Evolutionary conservation across 495 filamentous ascomycete genomes (phyloP), one percentile per base, ranked within the genome.

Genomic region (Mycothermus thermophilus): DNA sequence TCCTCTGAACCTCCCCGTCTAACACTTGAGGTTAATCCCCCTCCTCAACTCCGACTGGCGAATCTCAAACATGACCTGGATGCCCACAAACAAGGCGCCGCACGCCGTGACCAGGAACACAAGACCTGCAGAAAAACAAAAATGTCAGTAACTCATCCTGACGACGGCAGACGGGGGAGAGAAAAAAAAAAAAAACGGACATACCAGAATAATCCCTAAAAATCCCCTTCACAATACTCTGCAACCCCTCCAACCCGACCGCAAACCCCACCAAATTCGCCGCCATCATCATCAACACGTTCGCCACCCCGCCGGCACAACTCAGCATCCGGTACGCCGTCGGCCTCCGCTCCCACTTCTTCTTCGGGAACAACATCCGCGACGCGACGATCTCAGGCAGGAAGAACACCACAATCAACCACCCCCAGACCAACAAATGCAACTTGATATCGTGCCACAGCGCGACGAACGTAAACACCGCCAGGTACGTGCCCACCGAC

Each of bases 361-460:
- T 49, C 14, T 64, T 63, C 1, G 86, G 83, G 59, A 96, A 93
- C 2, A 83, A 20, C 26, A 72, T 60, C 0, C 65, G 58, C 6
- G 75, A 84, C 10, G 83, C 54, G n/a, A n/a, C n/a, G 30, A 87
- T 66, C 54, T 96, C 92, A 1, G 90, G 90, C 16, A 95, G 51
- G 50, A 99, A 79, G 59, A 99, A 99, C 8, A 95, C 57, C 3
- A 87, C 83, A 27, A 96, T 72, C 32, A 99, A 63, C 90, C 90
- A 99, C 10, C 90, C 85, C 90, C 90, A 99, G 50, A 90, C 78
- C 10, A 99, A 71, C 16, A 99, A 69, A 28, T 77, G 74, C n/a
- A 95, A 71, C 48, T 87, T 76, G 53, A 99, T 92, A 47, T 99
- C 90, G 55, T 99, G 90, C 90, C 90, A 99, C 25, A 99, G 64